Percentiles rank a stretch among this genome's conserved stretches.
These are phyloP conservation scores for Agarophyton chilense DNA, from an alignment of 23 red algal genomes.

Conservation along the genomic window DNA sequence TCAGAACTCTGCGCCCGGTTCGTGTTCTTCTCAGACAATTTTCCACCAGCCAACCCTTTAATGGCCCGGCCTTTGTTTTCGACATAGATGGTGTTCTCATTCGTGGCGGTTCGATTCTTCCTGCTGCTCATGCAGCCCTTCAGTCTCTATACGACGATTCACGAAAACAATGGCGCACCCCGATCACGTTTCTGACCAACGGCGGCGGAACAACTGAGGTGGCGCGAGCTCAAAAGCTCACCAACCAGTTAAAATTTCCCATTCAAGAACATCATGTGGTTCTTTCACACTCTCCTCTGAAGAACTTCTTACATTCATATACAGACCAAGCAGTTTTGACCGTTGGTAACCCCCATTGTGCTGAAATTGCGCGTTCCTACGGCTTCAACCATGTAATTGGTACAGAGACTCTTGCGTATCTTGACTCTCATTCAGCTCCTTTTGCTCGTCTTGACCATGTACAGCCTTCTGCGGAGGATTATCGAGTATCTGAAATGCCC, in stretches of 20 bases:
- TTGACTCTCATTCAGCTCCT: constrained; percentile 24
- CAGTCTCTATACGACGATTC: constrained; percentile 25
- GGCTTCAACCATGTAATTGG: constrained; percentile 60
- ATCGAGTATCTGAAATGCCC: constrained; percentile 30
- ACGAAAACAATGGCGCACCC: constrained; percentile 7
- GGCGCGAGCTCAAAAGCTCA: constrained; percentile 57
- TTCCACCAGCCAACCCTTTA: background rate
- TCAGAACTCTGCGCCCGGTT: background rate
- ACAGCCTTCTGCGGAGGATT: constrained; percentile 29
- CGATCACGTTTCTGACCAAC: constrained; percentile 82
- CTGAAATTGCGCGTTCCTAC: constrained; percentile 54
- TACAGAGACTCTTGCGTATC: constrained; percentile 2
- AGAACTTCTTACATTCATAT: background rate
- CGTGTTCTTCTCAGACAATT: background rate
- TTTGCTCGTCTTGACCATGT: constrained; percentile 23
- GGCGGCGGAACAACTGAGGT: constrained; percentile 78
- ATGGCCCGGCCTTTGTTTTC: constrained; percentile 71
- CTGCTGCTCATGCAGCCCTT: constrained; percentile 36
- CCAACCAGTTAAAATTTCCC: constrained; percentile 33
- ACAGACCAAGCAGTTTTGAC: constrained; percentile 40
- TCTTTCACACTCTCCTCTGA: constrained; percentile 75
- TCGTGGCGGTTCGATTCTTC: constrained; percentile 59
- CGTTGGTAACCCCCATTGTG: constrained; percentile 68
- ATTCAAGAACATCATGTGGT: constrained; percentile 67
- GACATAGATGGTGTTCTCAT: constrained; percentile 91